A percentile compares a stretch with the other conserved stretches of the same genome.
These are phyloP conservation scores for Calonectria leucothoes DNA, from an alignment of 2,329 filamentous ascomycete genomes.

Conservation along the genomic window DNA sequence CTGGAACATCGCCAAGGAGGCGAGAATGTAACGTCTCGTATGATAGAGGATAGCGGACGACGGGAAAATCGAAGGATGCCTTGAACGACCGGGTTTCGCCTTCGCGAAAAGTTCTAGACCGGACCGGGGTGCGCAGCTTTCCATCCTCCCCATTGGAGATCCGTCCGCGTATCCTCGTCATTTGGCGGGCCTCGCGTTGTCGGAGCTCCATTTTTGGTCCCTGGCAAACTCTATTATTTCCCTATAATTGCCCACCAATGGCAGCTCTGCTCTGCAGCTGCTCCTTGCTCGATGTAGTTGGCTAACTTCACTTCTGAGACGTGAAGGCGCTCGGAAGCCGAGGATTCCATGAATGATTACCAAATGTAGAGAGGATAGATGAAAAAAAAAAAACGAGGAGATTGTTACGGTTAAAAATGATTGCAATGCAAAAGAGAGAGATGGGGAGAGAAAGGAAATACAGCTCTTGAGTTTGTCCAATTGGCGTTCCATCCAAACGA, in stretches of 20 bases:
- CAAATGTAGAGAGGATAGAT: too few species aligned
- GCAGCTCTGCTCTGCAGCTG: not conserved
- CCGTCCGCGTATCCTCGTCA: not conserved
- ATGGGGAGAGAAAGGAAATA: not conserved
- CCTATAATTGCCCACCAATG: conserved; percentile 5
- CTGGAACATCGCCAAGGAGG: conserved; percentile 1
- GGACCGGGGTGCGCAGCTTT: not conserved
- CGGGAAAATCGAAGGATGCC: not conserved
- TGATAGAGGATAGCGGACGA: not conserved
- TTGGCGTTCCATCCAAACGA: not conserved
- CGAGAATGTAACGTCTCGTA: conserved; percentile 1
- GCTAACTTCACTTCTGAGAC: not conserved
- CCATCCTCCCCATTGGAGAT: not conserved
- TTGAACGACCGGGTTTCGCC: not conserved
- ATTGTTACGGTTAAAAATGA: too few species aligned
- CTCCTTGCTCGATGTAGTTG: not conserved
- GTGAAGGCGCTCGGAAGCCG: not conserved
- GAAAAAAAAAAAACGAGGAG: too few species aligned
- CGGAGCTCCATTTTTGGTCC: not conserved
- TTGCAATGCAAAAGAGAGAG: not conserved
- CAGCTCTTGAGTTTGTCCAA: too few species aligned
- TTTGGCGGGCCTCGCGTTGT: not conserved
- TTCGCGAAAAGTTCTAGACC: not conserved
- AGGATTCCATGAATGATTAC: not conserved
- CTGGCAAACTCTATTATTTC: not conserved